A percentile compares a stretch with the other conserved stretches of the same genome.
Conservation (phyloP, 2,329 filamentous ascomycete species). For the Pestalotiopsis sp. region DNA sequence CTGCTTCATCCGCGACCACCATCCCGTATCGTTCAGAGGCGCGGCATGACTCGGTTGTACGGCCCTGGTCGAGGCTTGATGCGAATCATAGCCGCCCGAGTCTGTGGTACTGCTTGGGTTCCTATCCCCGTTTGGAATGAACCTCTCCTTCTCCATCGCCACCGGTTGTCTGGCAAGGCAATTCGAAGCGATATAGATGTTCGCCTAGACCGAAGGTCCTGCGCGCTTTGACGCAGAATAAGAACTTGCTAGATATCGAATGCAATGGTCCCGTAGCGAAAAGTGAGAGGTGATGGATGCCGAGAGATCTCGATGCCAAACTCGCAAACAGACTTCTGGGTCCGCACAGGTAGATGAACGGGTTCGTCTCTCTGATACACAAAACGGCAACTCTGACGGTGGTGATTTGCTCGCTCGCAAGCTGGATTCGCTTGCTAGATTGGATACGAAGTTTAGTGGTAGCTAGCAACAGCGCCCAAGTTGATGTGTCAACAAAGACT, state of each 20-base stretch:
- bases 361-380: neutral
- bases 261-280: neutral
- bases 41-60: constrained; percentile 13
- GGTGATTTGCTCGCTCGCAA: neutral
- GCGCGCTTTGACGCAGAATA: neutral
- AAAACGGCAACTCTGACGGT: neutral
- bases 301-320: neutral
- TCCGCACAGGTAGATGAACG: neutral
- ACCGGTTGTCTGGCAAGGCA: neutral
- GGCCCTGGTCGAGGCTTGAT: neutral
- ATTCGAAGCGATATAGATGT: neutral
- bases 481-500: constrained; percentile 5
- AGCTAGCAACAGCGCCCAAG: neutral
- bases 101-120: neutral
- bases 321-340: neutral
- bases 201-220: neutral
- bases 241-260: neutral
- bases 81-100: neutral
- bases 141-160: constrained; percentile 3
- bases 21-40: constrained; percentile 17
- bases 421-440: neutral
- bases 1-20: constrained; percentile 20
- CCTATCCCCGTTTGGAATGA: neutral
- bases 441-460: neutral
- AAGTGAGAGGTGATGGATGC: neutral